Evolutionary conservation across 768 basidiomycete genomes (phyloP), one percentile per base, ranked within the genome.

Genomic region (Suillus lakei): DNA sequence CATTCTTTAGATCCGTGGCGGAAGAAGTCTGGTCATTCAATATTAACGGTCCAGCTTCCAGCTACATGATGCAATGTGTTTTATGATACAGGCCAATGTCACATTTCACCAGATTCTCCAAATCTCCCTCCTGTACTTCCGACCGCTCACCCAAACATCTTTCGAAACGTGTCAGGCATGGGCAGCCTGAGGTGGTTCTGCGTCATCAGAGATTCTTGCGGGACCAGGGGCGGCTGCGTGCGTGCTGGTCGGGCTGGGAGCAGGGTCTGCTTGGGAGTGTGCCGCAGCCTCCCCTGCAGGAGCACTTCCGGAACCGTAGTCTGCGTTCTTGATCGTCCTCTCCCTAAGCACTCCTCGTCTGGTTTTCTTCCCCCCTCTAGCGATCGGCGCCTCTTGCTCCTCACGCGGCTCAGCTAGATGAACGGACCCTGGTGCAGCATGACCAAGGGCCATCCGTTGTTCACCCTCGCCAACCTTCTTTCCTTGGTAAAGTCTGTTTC

Each of bases 241-340:
- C 53, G 67, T 67, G 41, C 64, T 30, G 50, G 43, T 64, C 60
- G 71, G 65, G 26, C 59, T 66, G 12, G 68, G 36, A 41, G 62
- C 53, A 9, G 72, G 48, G 48, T 64, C 66, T 26, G 44, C 41
- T 44, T 69, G 46, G 44, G 66, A 61, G 0, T 64, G 18, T 26
- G 54, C 65, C 2, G 63, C 32, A 18, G 53, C 53, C 23, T 58
- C 21, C 16, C 56, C 36, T 26, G 56, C 56, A 26, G 38, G 58
- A 41, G 39, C 58, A 13, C 51, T 67, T 2, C 60, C 68, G 23
- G 71, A 38, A 51, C 74, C 77, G 68, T 76, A 77, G 21, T 77
- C 74, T 16, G 74, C 76, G 41, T 41, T 59, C 36, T 55, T 68
- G 53, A 74, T 65, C 69, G 66, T 69, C 60, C 74, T 71, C 64